Evolutionary conservation across 164 flowering plant genomes (phyloP).

Genomic region (Vitis cinerea): DNA sequence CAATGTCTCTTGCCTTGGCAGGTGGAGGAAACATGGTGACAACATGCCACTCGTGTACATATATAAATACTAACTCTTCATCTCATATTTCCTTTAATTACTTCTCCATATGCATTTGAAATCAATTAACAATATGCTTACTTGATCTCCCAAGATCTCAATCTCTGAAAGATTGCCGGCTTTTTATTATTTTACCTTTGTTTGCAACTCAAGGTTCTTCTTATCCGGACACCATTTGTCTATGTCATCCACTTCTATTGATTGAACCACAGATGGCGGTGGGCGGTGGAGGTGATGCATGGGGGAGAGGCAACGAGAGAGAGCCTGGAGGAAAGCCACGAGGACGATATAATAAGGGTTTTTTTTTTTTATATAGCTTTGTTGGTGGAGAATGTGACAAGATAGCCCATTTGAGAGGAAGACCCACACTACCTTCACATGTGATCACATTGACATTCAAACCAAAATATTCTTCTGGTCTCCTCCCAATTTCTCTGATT

Average conservation of each 20-base stretch:
- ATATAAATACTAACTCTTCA: not conserved
- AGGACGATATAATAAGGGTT: not conserved
- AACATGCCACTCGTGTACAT: constrained; percentile 18
- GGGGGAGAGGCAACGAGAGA: not conserved
- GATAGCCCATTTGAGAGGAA: constrained; percentile 5
- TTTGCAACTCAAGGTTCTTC: constrained; percentile 2
- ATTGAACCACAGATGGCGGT: not conserved
- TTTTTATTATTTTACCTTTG: too few relatives aligned
- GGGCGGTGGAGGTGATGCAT: constrained; percentile 14
- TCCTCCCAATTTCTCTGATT: not conserved
- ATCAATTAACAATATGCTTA: not conserved
- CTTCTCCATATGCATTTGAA: not conserved
- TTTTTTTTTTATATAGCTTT: not conserved
- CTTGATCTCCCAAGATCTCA: not conserved
- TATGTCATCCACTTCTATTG: not conserved
- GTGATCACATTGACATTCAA: constrained; percentile 1
- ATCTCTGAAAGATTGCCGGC: not conserved
- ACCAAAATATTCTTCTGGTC: not conserved
- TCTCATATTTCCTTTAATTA: not conserved
- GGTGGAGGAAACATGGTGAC: not conserved
- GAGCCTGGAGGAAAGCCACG: not conserved
- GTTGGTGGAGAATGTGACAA: constrained; percentile 12
- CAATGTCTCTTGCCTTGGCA: not conserved
- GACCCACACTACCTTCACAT: constrained; percentile 14
- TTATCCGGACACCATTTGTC: constrained; percentile 3